phyloP scores from a whole-genome alignment of 2,329 filamentous ascomycete species.

The Fusarium coicis region DNA sequence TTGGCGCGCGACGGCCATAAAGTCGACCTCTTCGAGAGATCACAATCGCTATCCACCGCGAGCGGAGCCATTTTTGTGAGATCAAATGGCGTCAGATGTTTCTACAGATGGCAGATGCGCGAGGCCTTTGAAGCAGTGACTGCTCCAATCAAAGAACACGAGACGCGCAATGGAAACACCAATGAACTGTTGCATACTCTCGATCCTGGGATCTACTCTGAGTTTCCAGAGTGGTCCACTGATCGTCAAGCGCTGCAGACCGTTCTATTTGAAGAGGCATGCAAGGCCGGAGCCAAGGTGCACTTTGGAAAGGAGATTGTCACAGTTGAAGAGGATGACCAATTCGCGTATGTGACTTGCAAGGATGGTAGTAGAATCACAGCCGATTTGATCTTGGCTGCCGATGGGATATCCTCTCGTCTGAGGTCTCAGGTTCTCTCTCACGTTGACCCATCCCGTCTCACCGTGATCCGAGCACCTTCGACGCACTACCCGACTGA shows the following conservation, averaged over 20 bases:
- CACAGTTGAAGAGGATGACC: not conserved
- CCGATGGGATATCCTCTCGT: slow-evolving; percentile 12
- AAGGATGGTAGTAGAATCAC: not conserved
- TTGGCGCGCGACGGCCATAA: not conserved
- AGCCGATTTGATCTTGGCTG: not conserved
- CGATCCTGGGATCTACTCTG: not conserved
- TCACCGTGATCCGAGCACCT: not conserved
- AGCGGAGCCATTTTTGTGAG: slow-evolving; percentile 3
- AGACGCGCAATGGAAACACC: not conserved
- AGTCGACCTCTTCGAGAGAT: not conserved
- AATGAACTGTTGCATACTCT: not conserved
- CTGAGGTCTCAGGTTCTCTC: not conserved
- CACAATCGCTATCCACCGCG: not conserved
- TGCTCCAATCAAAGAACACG: not conserved
- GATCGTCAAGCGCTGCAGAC: not conserved
- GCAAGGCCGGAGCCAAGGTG: not conserved
- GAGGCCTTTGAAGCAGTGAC: slow-evolving; percentile 2
- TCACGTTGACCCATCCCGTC: not conserved
- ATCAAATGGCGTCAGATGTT: not conserved
- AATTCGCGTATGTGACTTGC: not conserved
- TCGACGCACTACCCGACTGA: slow-evolving; percentile 17
- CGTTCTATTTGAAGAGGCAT: not conserved
- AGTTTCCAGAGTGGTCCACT: slow-evolving; percentile 5
- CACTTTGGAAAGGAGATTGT: slow-evolving; percentile 1
- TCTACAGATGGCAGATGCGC: slow-evolving; percentile 6